Evolutionary conservation across 2,329 filamentous ascomycete genomes (phyloP), one percentile per base, ranked within the genome.

Genomic region (Capronia coronata): DNA sequence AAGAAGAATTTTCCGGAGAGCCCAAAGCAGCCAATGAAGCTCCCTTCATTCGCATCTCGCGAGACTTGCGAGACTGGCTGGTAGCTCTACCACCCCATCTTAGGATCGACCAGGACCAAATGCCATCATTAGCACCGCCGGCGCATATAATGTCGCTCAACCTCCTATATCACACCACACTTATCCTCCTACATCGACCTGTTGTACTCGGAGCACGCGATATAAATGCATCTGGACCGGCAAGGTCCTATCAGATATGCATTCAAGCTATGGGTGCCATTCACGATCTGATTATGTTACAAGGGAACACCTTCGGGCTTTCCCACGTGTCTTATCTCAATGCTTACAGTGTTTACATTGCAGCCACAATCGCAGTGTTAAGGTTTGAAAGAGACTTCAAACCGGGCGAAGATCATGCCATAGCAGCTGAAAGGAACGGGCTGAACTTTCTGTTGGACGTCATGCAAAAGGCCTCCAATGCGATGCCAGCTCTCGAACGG

Each of bases 151-250:
- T 75, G 30, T 72, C 68, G 48, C 61, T 74, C 0, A 65, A 71
- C 32, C 68, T 74, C 2, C 71, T 77, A 59, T 75, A 75, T 34
- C 68, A 79, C 46, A 73, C 75, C 0, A 66, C 77, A 0, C 60
- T 73, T 1, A 78, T 80, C 4, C 69, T 79, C 0, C 65, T 79
- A 0, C 75, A 79, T 52, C 74, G 73, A 5, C 76, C 75, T 0
- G 77, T 78, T 21, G 69, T 78, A 13, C 47, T 60, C 10, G 56
- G 51, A 27, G 43, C 54, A 9, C 45, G 46, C 11, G 46, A 56
- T 27, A 37, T 54, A 27, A 53, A 49, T 29, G 52, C 50, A 8
- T 48, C 55, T 6, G 43, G 45, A 21, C 43, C 52, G 2, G 42
- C 47, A 4, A 48, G 52, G n/a, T 59, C 58, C n/a, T 59, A 53